Conservation (phyloP, 345 rosid genomes). For the Eucalyptus coolabah region DNA sequence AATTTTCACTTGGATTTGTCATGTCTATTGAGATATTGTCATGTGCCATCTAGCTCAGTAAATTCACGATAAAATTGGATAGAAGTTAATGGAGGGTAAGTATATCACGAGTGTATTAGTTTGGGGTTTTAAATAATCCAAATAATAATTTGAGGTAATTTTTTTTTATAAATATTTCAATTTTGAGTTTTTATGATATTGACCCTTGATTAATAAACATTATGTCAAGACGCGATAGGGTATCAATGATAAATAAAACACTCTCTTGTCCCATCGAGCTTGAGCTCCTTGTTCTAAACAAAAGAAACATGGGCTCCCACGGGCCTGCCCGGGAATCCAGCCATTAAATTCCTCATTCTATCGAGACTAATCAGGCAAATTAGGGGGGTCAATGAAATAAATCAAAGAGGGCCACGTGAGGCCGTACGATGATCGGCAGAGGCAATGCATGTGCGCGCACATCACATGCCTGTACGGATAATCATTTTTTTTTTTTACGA, state of each 20-base stretch:
- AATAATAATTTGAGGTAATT: too few relatives aligned
- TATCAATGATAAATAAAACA: too few relatives aligned
- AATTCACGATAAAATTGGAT: too few relatives aligned
- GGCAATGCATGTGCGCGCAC: neutral
- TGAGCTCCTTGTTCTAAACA: neutral
- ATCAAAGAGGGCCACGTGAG: neutral
- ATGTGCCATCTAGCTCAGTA: rapidly evolving
- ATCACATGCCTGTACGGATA: neutral
- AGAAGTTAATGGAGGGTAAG: too few relatives aligned
- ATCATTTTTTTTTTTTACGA: too few relatives aligned
- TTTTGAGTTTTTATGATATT: too few relatives aligned
- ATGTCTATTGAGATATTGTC: too few relatives aligned
- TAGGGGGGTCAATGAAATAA: neutral
- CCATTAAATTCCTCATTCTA: neutral
- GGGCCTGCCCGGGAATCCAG: neutral
- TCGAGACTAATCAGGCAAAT: neutral
- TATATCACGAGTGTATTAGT: rapidly evolving
- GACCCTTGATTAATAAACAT: too few relatives aligned
- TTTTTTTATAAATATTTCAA: too few relatives aligned
- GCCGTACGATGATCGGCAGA: neutral
- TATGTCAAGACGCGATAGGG: neutral
- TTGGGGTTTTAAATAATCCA: too few relatives aligned
- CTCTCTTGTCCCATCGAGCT: neutral
- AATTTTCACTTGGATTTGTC: too few relatives aligned
- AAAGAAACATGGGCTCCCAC: neutral